phyloP scores from a whole-genome alignment of 768 basidiomycete species.

The Psilocybe tampanensis region DNA sequence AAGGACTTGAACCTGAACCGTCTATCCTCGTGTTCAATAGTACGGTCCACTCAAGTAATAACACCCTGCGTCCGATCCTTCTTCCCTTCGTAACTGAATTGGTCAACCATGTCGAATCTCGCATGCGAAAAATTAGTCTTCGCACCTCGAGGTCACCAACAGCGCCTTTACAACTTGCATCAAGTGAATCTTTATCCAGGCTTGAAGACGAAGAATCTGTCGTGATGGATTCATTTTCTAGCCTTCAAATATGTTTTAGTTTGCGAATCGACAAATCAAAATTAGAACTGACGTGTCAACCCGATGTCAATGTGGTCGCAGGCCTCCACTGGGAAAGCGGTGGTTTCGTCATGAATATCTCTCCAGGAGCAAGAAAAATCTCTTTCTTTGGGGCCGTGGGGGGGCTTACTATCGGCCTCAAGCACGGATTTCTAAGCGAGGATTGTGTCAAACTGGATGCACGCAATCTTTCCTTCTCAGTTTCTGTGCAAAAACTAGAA shows the following conservation, averaged over 20 bases:
- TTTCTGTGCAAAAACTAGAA: constrained; percentile 63
- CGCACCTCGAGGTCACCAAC: constrained; percentile 21
- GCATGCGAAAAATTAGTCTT: constrained; percentile 59
- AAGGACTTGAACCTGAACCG: constrained; percentile 40
- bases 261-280: constrained; percentile 90
- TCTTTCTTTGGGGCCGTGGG: constrained; percentile 80
- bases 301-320: constrained; percentile 91
- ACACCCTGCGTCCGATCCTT: constrained; percentile 78
- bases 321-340: constrained; percentile 93
- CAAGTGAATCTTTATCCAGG: constrained; percentile 10
- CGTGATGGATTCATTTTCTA: constrained; percentile 32
- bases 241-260: constrained; percentile 80
- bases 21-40: constrained; percentile 79
- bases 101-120: constrained; percentile 66
- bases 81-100: constrained; percentile 86
- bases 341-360: constrained; percentile 80
- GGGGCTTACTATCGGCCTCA: constrained; percentile 78
- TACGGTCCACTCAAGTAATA: constrained; percentile 88
- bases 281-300: constrained; percentile 84
- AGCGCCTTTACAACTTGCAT: constrained; percentile 8
- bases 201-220: constrained; percentile 19
- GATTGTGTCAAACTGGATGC: constrained; percentile 82
- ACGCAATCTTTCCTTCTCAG: constrained; percentile 78
- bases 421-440: constrained; percentile 84
- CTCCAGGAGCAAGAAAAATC: constrained; percentile 71